These are phyloP conservation scores for Fusarium guadeloupense DNA, from an alignment of 2,329 filamentous ascomycete species.

Conservation along the genomic window DNA sequence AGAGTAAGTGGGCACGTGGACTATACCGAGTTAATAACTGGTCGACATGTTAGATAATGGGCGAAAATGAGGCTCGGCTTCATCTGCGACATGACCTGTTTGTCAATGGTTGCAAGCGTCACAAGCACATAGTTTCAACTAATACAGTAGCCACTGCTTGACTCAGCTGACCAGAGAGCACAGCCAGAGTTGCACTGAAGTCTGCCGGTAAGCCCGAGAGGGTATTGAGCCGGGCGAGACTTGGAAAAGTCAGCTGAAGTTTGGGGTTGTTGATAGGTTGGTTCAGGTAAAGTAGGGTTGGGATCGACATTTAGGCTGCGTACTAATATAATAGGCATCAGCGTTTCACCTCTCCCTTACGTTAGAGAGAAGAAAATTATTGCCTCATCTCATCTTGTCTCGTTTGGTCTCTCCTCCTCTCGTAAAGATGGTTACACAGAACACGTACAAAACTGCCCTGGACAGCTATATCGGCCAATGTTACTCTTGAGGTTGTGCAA, in stretches of 20 bases:
- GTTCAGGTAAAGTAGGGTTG: too few species aligned
- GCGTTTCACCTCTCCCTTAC: too few species aligned
- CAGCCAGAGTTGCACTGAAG: too few species aligned
- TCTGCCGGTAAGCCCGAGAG: too few species aligned
- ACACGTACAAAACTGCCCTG: too few species aligned
- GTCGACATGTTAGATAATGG: too few species aligned
- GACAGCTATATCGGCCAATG: too few species aligned
- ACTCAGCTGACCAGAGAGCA: conserved; percentile 19
- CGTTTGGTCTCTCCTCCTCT: too few species aligned
- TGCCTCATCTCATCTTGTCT: too few species aligned
- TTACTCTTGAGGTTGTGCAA: too few species aligned
- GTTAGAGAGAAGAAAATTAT: conserved; percentile 9
- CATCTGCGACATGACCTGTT: background rate
- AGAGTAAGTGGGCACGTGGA: background rate
- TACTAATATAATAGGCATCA: conserved; percentile 22
- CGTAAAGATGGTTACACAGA: too few species aligned
- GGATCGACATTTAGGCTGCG: background rate
- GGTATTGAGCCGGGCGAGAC: conserved; percentile 4
- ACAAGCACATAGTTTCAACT: conserved; percentile 18
- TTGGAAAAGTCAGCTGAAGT: background rate
- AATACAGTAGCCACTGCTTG: background rate
- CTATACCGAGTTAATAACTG: background rate
- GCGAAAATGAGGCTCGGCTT: too few species aligned
- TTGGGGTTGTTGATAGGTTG: background rate
- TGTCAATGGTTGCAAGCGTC: background rate